A percentile compares a stretch with the other conserved stretches of the same genome.
Conservation (phyloP, 768 basidiomycete species). For the Coprinopsis sp. region DNA sequence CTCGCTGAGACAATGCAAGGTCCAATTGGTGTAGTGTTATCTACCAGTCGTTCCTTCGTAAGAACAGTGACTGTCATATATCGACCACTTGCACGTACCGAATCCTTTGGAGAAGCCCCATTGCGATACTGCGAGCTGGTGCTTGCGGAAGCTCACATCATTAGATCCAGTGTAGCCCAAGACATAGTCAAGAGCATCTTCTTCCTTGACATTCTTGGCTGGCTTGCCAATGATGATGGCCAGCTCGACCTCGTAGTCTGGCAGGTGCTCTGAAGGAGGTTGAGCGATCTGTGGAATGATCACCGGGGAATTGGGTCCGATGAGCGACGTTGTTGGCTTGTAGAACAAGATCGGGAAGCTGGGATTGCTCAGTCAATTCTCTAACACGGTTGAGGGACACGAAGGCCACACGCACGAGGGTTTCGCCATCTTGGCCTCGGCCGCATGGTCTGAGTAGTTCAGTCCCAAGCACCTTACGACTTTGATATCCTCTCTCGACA, state of each 20-base stretch:
- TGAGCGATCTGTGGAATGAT: slow-evolving; percentile 64
- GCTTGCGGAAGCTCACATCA: slow-evolving; percentile 82
- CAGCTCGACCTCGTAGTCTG: slow-evolving; percentile 82
- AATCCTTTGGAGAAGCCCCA: slow-evolving; percentile 90
- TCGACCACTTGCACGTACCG: slow-evolving; percentile 41
- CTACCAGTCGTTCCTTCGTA: slow-evolving; percentile 22
- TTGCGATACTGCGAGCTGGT: slow-evolving; percentile 76
- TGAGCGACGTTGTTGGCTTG: slow-evolving; percentile 67
- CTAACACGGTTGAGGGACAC: neutral
- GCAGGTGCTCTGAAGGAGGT: slow-evolving; percentile 62
- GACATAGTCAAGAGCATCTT: slow-evolving; percentile 80
- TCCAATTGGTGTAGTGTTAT: slow-evolving; percentile 72
- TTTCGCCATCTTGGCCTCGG: slow-evolving; percentile 58
- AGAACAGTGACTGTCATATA: neutral
- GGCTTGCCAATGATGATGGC: slow-evolving; percentile 80
- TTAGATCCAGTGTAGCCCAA: slow-evolving; percentile 79
- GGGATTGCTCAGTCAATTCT: neutral
- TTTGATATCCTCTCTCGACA: slow-evolving; percentile 62
- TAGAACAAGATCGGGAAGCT: slow-evolving; percentile 77
- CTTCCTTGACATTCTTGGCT: slow-evolving; percentile 75
- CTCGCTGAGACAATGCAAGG: slow-evolving; percentile 72
- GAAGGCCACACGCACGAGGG: slow-evolving; percentile 46
- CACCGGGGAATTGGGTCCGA: slow-evolving; percentile 65
- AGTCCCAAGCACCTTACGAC: slow-evolving; percentile 74
- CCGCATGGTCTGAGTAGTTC: slow-evolving; percentile 87